Conservation (phyloP, 148 eudicot genomes). For the Rhododendron henanense region DNA sequence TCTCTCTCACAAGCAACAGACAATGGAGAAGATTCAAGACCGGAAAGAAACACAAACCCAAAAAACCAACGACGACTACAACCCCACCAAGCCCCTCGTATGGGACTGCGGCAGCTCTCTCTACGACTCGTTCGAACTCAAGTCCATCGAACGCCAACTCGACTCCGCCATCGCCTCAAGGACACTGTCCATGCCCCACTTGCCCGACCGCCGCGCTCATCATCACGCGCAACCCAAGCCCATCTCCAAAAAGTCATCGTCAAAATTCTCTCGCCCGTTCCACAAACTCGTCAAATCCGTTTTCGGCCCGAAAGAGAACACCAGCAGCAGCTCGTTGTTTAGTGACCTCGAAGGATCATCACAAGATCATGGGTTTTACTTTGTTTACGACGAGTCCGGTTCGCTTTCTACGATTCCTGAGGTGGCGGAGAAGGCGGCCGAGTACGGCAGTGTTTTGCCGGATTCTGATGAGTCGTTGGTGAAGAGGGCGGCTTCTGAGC, state of each 20-base stretch:
- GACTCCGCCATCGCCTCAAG: constrained; percentile 68
- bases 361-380: constrained; percentile 19
- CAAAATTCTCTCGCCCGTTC: constrained; percentile 26
- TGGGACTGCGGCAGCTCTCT: constrained; percentile 87
- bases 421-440: constrained; percentile 35
- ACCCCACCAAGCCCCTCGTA: constrained; percentile 17
- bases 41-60: background rate
- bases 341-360: constrained; percentile 7
- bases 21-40: background rate
- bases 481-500: constrained; percentile 48
- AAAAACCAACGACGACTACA: background rate
- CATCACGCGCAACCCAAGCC: constrained; percentile 12
- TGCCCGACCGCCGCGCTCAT: constrained; percentile 28
- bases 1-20: background rate
- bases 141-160: constrained; percentile 62
- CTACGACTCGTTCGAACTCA: constrained; percentile 81
- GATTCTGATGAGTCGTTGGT: constrained; percentile 35
- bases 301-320: constrained; percentile 30
- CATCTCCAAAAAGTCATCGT: constrained; percentile 23
- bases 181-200: constrained; percentile 85
- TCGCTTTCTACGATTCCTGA: constrained; percentile 64
- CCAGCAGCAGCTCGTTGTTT: constrained; percentile 1
- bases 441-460: constrained; percentile 29
- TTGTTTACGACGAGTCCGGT: constrained; percentile 37
- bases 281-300: constrained; percentile 59